Evolutionary conservation across 192 early-diverging fungal species (phyloP), one percentile per base, ranked within the genome.

Genomic region (Paraglomus brasilianum): DNA sequence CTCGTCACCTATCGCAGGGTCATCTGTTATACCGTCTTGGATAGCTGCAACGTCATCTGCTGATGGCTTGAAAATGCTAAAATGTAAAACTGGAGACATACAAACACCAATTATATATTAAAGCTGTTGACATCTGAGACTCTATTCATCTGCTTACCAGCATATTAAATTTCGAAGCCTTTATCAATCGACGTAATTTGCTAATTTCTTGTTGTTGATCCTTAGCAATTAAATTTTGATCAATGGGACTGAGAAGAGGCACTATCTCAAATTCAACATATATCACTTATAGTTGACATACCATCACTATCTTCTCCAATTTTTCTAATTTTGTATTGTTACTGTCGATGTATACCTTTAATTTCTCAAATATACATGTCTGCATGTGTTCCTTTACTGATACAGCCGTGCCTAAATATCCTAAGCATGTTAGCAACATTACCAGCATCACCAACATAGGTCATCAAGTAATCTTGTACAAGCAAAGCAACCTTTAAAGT

Each of bases 301-400:
- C 76, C 46, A 48, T 47, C 5, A 81, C 24, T 43, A 75, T 69
- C 2, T 69, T 71, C 13, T 80, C 76, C n/a, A 83, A 45, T 49
- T 75, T 73, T 24, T 59, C 72, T 24, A 80, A 62, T 15, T 71
- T 74, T 19, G 62, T 60, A 70, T 83, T 81, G 8, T 73, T 83
- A 5, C 61, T 55, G 8, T 75, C 72, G n/a, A 86, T 78, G 63
- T 77, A 85, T 36, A 66, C 72, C 59, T 76, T 83, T 48, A 86
- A 70, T 17, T 72, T 73, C 59, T 84, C 81, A 60, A 77, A 86
- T 10, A 80, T 74, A 70, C 85, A 86, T n/a, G 75, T 76, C 14
- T 73, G 63, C 5, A 85, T 45, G 66, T 86, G 85, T 5, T 77
- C 64, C 49, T 43, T 64, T 19, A 72, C 70, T 42, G 65, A 72